Evolutionary conservation across 2,329 filamentous ascomycete species (phyloP).

Genomic region (Neurospora sp.): DNA sequence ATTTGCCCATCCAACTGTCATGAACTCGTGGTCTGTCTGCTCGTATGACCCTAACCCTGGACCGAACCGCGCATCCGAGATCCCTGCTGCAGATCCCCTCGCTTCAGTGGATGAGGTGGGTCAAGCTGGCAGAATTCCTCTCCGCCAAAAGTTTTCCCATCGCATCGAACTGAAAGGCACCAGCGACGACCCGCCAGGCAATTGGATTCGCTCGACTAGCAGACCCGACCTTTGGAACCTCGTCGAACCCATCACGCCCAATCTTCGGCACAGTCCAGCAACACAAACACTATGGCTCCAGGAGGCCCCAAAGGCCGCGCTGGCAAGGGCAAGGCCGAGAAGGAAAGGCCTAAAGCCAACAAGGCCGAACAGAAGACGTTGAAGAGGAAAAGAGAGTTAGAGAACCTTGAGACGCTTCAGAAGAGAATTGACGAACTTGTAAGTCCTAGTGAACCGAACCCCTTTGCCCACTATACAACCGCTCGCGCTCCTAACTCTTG

Average conservation of each 20-base stretch:
- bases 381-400: constrained; percentile 17
- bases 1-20: not conserved
- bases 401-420: constrained; percentile 20
- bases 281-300: constrained; percentile 6
- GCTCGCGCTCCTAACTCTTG: constrained; percentile 6
- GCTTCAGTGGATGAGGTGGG: constrained; percentile 4
- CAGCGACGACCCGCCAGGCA: not conserved
- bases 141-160: constrained; percentile 5
- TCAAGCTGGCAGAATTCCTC: constrained; percentile 11
- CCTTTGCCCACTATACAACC: not conserved
- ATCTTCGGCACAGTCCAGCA: not conserved
- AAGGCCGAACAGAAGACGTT: constrained; percentile 13
- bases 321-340: not conserved
- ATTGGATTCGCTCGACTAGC: not conserved
- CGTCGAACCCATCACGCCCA: not conserved
- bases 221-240: constrained; percentile 1
- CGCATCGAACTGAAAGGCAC: not conserved
- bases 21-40: not conserved
- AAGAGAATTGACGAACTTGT: constrained; percentile 46
- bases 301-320: constrained; percentile 3
- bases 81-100: not conserved
- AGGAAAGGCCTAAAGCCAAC: constrained; percentile 1
- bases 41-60: not conserved
- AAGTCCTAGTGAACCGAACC: constrained; percentile 28
- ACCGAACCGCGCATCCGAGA: not conserved